phyloP scores from a whole-genome alignment of 805 yeast species.

The Candida cerambycidarum region DNA sequence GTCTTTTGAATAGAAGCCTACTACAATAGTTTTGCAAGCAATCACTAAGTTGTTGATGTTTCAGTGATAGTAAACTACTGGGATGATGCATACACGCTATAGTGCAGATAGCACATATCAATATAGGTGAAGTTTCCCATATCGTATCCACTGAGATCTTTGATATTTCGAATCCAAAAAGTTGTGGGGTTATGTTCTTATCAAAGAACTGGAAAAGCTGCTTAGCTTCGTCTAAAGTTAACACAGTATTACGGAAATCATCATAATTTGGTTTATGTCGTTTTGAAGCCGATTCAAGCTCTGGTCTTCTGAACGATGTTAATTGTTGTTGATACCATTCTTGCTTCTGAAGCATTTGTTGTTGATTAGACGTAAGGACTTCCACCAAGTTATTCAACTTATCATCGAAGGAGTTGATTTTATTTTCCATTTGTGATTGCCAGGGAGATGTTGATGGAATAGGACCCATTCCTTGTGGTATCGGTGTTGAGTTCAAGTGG shows the following conservation, averaged over 20 bases:
- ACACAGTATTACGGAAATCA: slow-evolving; percentile 39
- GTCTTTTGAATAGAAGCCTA: slow-evolving; percentile 33
- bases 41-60: slow-evolving; percentile 25
- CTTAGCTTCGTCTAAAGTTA: slow-evolving; percentile 42
- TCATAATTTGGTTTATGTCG: slow-evolving; percentile 13
- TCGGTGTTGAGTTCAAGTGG: neutral
- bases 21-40: slow-evolving; percentile 37
- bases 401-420: slow-evolving; percentile 35
- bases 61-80: slow-evolving; percentile 25
- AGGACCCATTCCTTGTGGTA: neutral
- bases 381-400: slow-evolving; percentile 40
- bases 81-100: slow-evolving; percentile 66
- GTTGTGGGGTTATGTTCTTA: slow-evolving; percentile 56
- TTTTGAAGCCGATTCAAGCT: slow-evolving; percentile 7
- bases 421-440: slow-evolving; percentile 35
- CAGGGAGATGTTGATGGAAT: slow-evolving; percentile 20
- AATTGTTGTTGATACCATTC: slow-evolving; percentile 6
- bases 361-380: slow-evolving; percentile 33
- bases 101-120: slow-evolving; percentile 59
- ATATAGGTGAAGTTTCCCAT: slow-evolving; percentile 57
- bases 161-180: slow-evolving; percentile 63
- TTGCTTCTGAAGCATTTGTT: slow-evolving; percentile 22
- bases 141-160: slow-evolving; percentile 47
- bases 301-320: neutral
- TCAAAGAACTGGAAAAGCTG: slow-evolving; percentile 54